Conservation (phyloP, 495 filamentous ascomycete species). For the Opeltia flavorubescens region DNA sequence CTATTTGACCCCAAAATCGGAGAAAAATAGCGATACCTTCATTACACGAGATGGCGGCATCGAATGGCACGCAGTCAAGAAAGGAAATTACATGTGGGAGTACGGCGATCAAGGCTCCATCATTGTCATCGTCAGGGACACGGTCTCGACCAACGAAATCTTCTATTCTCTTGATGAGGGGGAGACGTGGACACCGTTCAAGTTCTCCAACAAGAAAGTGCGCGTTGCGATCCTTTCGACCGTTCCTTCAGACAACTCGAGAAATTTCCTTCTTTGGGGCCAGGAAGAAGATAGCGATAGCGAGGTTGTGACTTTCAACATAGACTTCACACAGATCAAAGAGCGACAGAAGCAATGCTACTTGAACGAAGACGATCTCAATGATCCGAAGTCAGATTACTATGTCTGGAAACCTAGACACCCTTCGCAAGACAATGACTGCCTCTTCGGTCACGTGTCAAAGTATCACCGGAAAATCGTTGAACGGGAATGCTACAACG, state of each 20-base stretch:
- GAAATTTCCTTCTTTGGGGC: conserved; percentile 85
- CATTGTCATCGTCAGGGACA: conserved; percentile 63
- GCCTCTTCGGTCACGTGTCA: conserved; percentile 82
- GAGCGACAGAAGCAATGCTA: conserved; percentile 47
- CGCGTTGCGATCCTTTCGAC: conserved; percentile 67
- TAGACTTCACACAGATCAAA: conserved; percentile 75
- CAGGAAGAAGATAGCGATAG: conserved; percentile 28
- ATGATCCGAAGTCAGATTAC: conserved; percentile 51
- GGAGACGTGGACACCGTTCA: conserved; percentile 53
- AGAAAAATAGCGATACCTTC: conserved; percentile 56
- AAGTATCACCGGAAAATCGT: conserved; percentile 82
- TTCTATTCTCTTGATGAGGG: conserved; percentile 74
- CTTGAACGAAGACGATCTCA: conserved; percentile 46
- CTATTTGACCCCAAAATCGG: conserved; percentile 33
- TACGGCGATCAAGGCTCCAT: conserved; percentile 89
- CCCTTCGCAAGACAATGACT: conserved; percentile 57
- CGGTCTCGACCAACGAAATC: conserved; percentile 48
- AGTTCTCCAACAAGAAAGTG: conserved; percentile 58
- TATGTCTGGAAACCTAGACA: conserved; percentile 73
- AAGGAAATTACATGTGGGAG: conserved; percentile 81
- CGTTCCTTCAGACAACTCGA: conserved; percentile 73
- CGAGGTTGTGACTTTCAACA: conserved; percentile 50
- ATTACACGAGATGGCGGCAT: conserved; percentile 81
- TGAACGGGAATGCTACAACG: conserved; percentile 64
- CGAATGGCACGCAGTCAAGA: conserved; percentile 68